phyloP scores from a whole-genome alignment of 352 stramenopile genomes.

The Peronospora belbahrii region DNA sequence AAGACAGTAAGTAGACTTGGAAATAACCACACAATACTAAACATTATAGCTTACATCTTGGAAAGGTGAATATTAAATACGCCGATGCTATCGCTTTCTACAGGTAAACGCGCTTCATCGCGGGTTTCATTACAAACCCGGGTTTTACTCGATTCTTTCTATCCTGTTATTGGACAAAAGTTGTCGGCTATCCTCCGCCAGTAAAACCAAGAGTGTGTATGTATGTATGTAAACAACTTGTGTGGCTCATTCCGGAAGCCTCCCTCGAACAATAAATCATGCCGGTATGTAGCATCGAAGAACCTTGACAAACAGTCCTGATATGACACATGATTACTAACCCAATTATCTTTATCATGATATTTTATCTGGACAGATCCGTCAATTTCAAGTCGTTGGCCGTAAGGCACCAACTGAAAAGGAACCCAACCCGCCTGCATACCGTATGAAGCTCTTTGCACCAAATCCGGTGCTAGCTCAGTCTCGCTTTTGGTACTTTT shows the following conservation, averaged over 20 bases:
- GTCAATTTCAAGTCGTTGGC: slow-evolving; percentile 99
- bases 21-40: too few relatives aligned
- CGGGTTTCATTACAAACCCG: background rate
- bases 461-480: slow-evolving; percentile 96
- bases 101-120: too few relatives aligned
- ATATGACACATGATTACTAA: background rate
- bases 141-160: background rate
- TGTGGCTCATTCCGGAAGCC: slow-evolving; percentile 30
- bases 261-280: slow-evolving; percentile 27
- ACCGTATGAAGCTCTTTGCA: slow-evolving; percentile 98
- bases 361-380: slow-evolving; percentile 88
- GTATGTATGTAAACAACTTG: too few relatives aligned
- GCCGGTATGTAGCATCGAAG: slow-evolving; percentile 23
- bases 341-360: too few relatives aligned
- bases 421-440: slow-evolving; percentile 96
- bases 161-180: slow-evolving; percentile 15
- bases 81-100: too few relatives aligned
- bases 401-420: slow-evolving; percentile 97
- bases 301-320: background rate
- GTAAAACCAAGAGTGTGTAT: slow-evolving; percentile 11
- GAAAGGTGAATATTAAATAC: too few relatives aligned
- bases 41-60: too few relatives aligned
- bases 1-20: too few relatives aligned
- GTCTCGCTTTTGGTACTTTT: slow-evolving; percentile 99
- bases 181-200: slow-evolving; percentile 12